Percentiles rank a stretch among this genome's conserved stretches.
Evolutionary conservation across 805 yeast genomes (phyloP).

Genomic region (Maudiozyma bulderi): DNA sequence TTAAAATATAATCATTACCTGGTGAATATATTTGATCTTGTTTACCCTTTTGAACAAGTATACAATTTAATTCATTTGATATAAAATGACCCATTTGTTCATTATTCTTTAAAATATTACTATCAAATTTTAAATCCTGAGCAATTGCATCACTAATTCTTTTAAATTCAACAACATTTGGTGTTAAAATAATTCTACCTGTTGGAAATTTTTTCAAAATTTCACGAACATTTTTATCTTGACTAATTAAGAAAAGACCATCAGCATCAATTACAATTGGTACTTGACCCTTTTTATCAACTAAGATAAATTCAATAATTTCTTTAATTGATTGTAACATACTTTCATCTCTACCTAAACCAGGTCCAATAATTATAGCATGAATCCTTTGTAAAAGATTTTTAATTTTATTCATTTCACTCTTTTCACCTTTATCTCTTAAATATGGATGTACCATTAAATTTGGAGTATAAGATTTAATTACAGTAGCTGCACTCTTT

Average conservation of each 20-base stretch:
- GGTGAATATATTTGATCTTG: slow-evolving; percentile 45
- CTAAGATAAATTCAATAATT: slow-evolving; percentile 37
- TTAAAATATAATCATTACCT: slow-evolving; percentile 36
- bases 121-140: slow-evolving; percentile 17
- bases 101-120: slow-evolving; percentile 8
- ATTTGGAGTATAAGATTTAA: slow-evolving; percentile 84
- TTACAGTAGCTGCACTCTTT: slow-evolving; percentile 61
- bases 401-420: slow-evolving; percentile 47
- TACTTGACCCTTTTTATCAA: slow-evolving; percentile 43
- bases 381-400: slow-evolving; percentile 57
- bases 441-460: slow-evolving; percentile 91
- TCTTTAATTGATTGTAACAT: slow-evolving; percentile 54
- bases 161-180: slow-evolving; percentile 78
- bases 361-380: slow-evolving; percentile 85
- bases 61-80: slow-evolving; percentile 20
- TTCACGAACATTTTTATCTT: slow-evolving; percentile 15
- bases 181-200: slow-evolving; percentile 64
- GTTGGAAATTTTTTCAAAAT: slow-evolving; percentile 41
- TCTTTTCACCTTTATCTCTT: slow-evolving; percentile 31
- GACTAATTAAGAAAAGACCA: slow-evolving; percentile 58
- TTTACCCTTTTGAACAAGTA: slow-evolving; percentile 56
- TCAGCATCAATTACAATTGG: slow-evolving; percentile 90
- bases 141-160: slow-evolving; percentile 47
- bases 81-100: slow-evolving; percentile 20
- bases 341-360: slow-evolving; percentile 71